Evolutionary conservation across 2,329 filamentous ascomycete genomes (phyloP), one percentile per base, ranked within the genome.

Genomic region (Pseudomassariella vexata): DNA sequence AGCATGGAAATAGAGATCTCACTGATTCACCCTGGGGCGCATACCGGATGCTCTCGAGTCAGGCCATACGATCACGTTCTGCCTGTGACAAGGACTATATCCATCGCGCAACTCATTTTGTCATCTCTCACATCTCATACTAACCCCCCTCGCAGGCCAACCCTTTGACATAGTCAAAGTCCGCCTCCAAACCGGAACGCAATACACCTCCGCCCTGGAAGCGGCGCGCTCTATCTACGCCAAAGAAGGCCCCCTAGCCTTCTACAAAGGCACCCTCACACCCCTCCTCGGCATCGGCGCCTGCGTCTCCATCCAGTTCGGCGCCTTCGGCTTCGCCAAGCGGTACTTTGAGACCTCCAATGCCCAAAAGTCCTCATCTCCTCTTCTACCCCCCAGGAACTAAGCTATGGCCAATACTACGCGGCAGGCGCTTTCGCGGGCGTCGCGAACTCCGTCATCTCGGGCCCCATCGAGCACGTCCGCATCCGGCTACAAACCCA

Each of bases 291-390:
- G 92, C 46, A 96, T 98, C 54, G 92, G 92, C 47, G 92, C 92
- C 47, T 98, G 92, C 59, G 89, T 92, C 27, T 95, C 88, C n/a
- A 83, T 98, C 49, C 92, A 98, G 68, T 98, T 98, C 60, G 92
- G 89, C 42, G 92, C 85, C 49, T 98, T 96, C 72, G 88, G 95
- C 69, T 82, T 84, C 53, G 89, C 90, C 7, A 85, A 86, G 38
- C 85, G 92, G 38, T 82, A 76, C 51, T 79, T 98, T 56, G 90
- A 96, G 65, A 66, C 75, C 26, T 71, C 73, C 44, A 94, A 94
- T 62, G 56, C 67, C 12, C n/a, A n/a, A n/a, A n/a, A n/a, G n/a
- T n/a, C n/a, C n/a, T n/a, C n/a, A 64, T 71, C 69, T 27, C 69
- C 76, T 28, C 68, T 81, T 40, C 40, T 46, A 65, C 81, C 24